phyloP scores from a whole-genome alignment of 345 rosid species.

The Brassica carinata region DNA sequence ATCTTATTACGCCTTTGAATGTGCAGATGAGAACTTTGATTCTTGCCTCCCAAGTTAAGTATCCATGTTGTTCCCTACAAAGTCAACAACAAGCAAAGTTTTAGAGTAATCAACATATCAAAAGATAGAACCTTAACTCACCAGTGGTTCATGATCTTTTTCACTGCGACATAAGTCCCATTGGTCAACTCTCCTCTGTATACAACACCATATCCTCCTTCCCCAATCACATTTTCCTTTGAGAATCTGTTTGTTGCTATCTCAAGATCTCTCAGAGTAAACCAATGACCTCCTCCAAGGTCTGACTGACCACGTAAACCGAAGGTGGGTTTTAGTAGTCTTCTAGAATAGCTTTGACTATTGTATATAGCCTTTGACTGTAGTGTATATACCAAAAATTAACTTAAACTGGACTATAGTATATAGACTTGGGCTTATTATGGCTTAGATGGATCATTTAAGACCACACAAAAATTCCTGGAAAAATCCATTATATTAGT shows the following conservation, averaged over 20 bases:
- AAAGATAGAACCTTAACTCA: constrained; percentile 40
- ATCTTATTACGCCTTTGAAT: constrained; percentile 65
- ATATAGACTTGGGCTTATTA: no score
- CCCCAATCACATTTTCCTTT: constrained; percentile 43
- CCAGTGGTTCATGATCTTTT: constrained; percentile 88
- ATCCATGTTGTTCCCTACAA: constrained; percentile 79
- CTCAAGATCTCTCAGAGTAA: constrained; percentile 86
- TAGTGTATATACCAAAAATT: no score
- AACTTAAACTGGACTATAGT: no score
- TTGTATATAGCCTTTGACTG: no score
- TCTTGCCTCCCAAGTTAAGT: constrained; percentile 89
- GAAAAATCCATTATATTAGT: background rate
- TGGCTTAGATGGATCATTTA: no score
- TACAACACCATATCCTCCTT: constrained; percentile 96
- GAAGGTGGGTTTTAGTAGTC: constrained; percentile 18
- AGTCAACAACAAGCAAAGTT: background rate
- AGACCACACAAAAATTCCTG: no score
- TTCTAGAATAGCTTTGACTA: no score
- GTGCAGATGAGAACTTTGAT: constrained; percentile 79
- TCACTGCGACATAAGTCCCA: constrained; percentile 84
- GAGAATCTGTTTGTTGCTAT: constrained; percentile 74
- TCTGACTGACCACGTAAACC: constrained; percentile 79
- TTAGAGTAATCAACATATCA: constrained; percentile 1
- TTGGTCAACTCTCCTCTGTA: constrained; percentile 70
- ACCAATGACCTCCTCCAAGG: constrained; percentile 99